phyloP scores from a whole-genome alignment of 2,329 filamentous ascomycete species.

The Clonostachys chloroleuca region DNA sequence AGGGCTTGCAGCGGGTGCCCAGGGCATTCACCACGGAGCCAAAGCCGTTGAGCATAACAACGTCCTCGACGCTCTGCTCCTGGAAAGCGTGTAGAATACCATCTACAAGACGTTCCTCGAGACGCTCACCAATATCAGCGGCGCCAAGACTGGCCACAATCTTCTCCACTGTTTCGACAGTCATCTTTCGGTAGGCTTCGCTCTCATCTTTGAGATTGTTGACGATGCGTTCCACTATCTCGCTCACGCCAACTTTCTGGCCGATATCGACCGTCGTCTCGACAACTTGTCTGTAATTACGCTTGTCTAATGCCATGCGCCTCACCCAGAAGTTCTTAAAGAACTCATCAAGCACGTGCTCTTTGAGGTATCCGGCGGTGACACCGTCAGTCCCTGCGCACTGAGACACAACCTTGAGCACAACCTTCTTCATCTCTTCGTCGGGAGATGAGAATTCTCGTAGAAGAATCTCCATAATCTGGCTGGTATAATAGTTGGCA shows the following conservation, averaged over 20 bases:
- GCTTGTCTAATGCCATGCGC: constrained; percentile 93
- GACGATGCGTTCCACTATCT: constrained; percentile 91
- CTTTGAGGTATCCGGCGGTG: constrained; percentile 89
- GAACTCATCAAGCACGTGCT: constrained; percentile 91
- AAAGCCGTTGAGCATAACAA: constrained; percentile 95
- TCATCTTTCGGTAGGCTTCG: constrained; percentile 98
- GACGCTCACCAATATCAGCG: constrained; percentile 85
- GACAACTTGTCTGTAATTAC: constrained; percentile 96
- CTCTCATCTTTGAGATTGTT: constrained; percentile 97
- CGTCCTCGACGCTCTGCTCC: constrained; percentile 94
- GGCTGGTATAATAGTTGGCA: constrained; percentile 96
- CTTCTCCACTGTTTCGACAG: constrained; percentile 96
- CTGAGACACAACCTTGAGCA: constrained; percentile 94
- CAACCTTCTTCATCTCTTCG: constrained; percentile 99
- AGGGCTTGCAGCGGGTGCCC: constrained; percentile 90
- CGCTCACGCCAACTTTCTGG: constrained; percentile 94
- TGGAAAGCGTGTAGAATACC: constrained; percentile 96
- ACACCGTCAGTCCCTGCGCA: constrained; percentile 94
- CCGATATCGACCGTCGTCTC: constrained; percentile 97
- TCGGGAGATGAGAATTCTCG: constrained; percentile 95
- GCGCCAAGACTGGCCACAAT: constrained; percentile 89
- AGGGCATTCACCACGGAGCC: constrained; percentile 96
- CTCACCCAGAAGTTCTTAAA: constrained; percentile 99
- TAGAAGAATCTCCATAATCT: constrained; percentile 98
- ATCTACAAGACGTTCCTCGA: constrained; percentile 92